Evolutionary conservation across 2,329 filamentous ascomycete species (phyloP).

Genomic region (Nemania diffusa): DNA sequence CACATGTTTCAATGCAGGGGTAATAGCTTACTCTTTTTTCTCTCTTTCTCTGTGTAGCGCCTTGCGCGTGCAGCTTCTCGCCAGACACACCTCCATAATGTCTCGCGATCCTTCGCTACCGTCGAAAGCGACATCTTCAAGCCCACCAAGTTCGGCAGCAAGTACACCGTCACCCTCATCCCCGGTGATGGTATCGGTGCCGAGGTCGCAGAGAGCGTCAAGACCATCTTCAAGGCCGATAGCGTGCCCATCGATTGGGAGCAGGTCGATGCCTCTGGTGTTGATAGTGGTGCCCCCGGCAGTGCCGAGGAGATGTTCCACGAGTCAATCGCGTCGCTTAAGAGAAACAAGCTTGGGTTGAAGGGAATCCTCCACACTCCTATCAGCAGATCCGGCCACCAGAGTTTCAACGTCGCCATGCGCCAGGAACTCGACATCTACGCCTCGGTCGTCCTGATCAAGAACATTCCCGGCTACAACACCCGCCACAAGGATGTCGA

Average conservation of each 20-base stretch:
- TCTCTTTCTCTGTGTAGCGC: slow-evolving; percentile 54
- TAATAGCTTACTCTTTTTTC: slow-evolving; percentile 24
- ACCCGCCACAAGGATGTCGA: slow-evolving; percentile 98
- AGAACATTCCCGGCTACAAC: slow-evolving; percentile 99
- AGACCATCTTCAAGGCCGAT: slow-evolving; percentile 99
- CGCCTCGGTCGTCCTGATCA: slow-evolving; percentile 96
- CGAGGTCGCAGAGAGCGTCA: slow-evolving; percentile 97
- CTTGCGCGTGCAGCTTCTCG: slow-evolving; percentile 61
- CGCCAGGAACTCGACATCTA: slow-evolving; percentile 99
- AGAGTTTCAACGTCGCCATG: slow-evolving; percentile 99
- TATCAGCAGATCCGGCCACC: slow-evolving; percentile 94
- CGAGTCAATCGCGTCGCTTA: slow-evolving; percentile 93
- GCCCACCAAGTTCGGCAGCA: slow-evolving; percentile 98
- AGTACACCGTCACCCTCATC: slow-evolving; percentile 98
- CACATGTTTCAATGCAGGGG: slow-evolving; percentile 28
- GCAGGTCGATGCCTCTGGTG: slow-evolving; percentile 93
- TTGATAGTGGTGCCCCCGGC: slow-evolving; percentile 81
- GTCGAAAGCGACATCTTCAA: slow-evolving; percentile 97
- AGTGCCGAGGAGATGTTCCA: slow-evolving; percentile 95
- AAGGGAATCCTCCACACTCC: slow-evolving; percentile 99
- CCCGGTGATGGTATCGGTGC: slow-evolving; percentile 98
- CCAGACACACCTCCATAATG: slow-evolving; percentile 55
- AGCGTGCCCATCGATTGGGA: slow-evolving; percentile 99
- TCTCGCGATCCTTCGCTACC: slow-evolving; percentile 75
- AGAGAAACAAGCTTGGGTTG: slow-evolving; percentile 97